These are phyloP conservation scores for Chaetothyriales sp. DNA, from an alignment of 2,329 filamentous ascomycete species.

Conservation along the genomic window DNA sequence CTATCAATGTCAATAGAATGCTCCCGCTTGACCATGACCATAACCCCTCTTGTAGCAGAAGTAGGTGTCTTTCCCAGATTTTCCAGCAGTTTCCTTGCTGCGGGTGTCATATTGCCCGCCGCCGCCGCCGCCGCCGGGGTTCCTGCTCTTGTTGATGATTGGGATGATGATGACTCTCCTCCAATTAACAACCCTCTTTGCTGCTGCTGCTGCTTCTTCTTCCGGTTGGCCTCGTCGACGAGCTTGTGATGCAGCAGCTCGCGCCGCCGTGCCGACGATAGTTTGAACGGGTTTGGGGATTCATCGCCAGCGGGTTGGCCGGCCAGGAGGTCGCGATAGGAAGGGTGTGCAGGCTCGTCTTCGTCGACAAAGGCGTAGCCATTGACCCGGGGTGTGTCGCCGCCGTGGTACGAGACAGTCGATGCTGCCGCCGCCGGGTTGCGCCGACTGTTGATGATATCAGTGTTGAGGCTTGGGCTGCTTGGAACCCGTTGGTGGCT, in stretches of 20 bases:
- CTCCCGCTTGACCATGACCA: neutral
- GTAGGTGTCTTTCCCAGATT: slow-evolving; percentile 25
- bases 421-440: slow-evolving; percentile 56
- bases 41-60: no score
- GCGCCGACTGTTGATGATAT: slow-evolving; percentile 50
- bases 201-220: slow-evolving; percentile 7
- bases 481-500: slow-evolving; percentile 33
- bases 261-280: slow-evolving; percentile 57
- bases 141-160: neutral
- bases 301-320: slow-evolving; percentile 27
- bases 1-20: neutral
- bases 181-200: neutral
- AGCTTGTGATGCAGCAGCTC: slow-evolving; percentile 74
- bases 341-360: slow-evolving; percentile 32
- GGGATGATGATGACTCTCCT: neutral
- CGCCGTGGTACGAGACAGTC: slow-evolving; percentile 39
- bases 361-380: slow-evolving; percentile 92
- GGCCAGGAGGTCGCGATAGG: slow-evolving; percentile 20
- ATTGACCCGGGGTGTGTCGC: slow-evolving; percentile 77
- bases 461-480: slow-evolving; percentile 60
- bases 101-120: slow-evolving; percentile 28
- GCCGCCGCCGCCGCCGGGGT: neutral
- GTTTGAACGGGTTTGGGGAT: slow-evolving; percentile 62
- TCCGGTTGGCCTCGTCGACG: slow-evolving; percentile 47
- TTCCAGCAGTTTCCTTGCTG: slow-evolving; percentile 28